Evolutionary conservation across 148 eudicot genomes (phyloP).

Genomic region (Arctostaphylos glauca): DNA sequence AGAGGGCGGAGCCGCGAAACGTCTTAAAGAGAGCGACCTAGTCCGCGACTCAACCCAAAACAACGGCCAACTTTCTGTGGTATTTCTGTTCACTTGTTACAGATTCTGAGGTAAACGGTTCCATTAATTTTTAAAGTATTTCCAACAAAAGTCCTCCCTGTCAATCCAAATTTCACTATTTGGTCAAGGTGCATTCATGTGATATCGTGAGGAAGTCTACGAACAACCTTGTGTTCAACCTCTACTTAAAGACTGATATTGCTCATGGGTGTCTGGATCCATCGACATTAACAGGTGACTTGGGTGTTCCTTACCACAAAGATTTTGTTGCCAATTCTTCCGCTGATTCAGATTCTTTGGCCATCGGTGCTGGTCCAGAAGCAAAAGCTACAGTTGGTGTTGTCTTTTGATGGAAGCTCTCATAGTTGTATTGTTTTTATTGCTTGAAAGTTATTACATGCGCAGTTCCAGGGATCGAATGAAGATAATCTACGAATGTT

Average conservation of each 20-base stretch:
- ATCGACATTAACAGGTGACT: constrained; percentile 48
- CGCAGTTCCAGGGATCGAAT: too few relatives aligned
- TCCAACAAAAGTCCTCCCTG: constrained; percentile 39
- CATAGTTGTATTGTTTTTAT: not conserved
- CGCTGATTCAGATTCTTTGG: constrained; percentile 38
- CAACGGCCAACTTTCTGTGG: too few relatives aligned
- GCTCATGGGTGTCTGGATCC: constrained; percentile 53
- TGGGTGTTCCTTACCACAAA: constrained; percentile 63
- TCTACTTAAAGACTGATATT: constrained; percentile 61
- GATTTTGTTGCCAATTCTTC: constrained; percentile 64
- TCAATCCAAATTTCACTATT: constrained; percentile 70
- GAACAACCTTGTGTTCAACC: constrained; percentile 61
- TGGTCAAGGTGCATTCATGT: constrained; percentile 68
- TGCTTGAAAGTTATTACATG: not conserved
- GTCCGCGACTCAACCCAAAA: too few relatives aligned
- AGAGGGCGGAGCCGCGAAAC: too few relatives aligned
- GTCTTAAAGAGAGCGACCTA: too few relatives aligned
- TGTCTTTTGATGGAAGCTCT: constrained; percentile 20
- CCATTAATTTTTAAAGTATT: too few relatives aligned
- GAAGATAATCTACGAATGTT: too few relatives aligned
- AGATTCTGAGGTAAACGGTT: too few relatives aligned
- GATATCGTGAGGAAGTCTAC: constrained; percentile 65
- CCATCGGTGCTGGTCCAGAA: constrained; percentile 76
- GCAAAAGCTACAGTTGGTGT: constrained; percentile 28
- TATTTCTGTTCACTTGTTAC: too few relatives aligned